phyloP scores from a whole-genome alignment of 148 eudicot genomes.

The Dianthus caryophyllus region DNA sequence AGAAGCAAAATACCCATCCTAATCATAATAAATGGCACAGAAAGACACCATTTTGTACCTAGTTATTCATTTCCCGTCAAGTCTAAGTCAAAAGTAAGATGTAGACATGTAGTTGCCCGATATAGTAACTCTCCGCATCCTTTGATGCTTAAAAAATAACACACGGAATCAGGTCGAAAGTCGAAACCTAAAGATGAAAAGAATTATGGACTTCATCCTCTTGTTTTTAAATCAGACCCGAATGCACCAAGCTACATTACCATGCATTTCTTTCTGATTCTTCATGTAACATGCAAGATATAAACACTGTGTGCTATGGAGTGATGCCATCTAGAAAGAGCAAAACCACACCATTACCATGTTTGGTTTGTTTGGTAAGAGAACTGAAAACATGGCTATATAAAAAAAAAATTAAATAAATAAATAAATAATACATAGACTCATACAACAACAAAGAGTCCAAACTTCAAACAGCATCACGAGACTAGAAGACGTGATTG shows the following conservation, averaged over 20 bases:
- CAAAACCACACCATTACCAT: background rate
- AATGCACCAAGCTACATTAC: background rate
- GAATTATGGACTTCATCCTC: background rate
- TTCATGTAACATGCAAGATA: background rate
- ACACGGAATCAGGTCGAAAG: background rate
- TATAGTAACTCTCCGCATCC: background rate
- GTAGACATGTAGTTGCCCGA: background rate
- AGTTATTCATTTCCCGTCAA: background rate
- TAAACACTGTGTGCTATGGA: background rate
- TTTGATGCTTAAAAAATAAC: background rate
- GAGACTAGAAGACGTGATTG: slow-evolving; percentile 2
- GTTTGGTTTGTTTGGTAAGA: background rate
- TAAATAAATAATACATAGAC: too few relatives aligned
- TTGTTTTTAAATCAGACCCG: background rate
- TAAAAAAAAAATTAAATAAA: too few relatives aligned
- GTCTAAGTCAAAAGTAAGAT: background rate
- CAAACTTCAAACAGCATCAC: background rate
- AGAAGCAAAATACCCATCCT: background rate
- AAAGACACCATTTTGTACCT: too few relatives aligned
- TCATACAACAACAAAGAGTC: background rate
- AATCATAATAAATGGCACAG: background rate
- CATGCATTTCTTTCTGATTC: background rate
- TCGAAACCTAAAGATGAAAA: background rate
- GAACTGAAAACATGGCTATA: background rate
- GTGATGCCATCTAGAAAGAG: background rate